Evolutionary conservation across 257 asterid genomes (phyloP), one percentile per base, ranked within the genome.

Genomic region (Solanum ahanhuiri): DNA sequence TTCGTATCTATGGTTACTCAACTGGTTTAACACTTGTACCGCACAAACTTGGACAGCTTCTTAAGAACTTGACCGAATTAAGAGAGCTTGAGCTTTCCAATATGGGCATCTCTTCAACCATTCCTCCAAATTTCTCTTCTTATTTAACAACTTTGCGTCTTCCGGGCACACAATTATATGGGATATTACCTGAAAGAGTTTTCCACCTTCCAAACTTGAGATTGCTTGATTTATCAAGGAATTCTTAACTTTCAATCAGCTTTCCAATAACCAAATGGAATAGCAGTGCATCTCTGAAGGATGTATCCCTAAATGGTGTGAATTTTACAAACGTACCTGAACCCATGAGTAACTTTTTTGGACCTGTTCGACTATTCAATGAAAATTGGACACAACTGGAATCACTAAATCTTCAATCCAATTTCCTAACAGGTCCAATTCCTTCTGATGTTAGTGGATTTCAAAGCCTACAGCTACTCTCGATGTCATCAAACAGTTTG

Each of bases 121-220:
- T 87, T 48, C 91, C 91, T 7, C 12, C 22, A 6, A 89, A 87
- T 58, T 67, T 83, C 10, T 86, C 91, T n/a, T 34, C 73, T 39
- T 86, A 88, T 9, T 7, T 89, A 12, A 51, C n/a, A 57, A 34
- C 34, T 45, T 11, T 89, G 34, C 30, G 39, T 12, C 88, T 89
- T 39, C 71, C 39, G 0, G 7, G 23, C 35, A 77, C 90, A 10
- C 75, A 37, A 25, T 10, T 89, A 57, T 37, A 11, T 28, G 91
- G 90, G 11, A 30, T 14, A 31, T 35, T 45, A 10, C 91, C 90
- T 4, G 69, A 31, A 1, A 77, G 60, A 12, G 81, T 89, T 28
- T 86, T 87, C 57, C 83, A 75, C 41, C 83, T 86, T 0, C 87
- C 86, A 54, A 87, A 89, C 45, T 69, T 89, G 86, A 34, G 20